These are phyloP conservation scores for Lablab purpureus DNA, from an alignment of 306 rosid genomes.

Conservation along the genomic window DNA sequence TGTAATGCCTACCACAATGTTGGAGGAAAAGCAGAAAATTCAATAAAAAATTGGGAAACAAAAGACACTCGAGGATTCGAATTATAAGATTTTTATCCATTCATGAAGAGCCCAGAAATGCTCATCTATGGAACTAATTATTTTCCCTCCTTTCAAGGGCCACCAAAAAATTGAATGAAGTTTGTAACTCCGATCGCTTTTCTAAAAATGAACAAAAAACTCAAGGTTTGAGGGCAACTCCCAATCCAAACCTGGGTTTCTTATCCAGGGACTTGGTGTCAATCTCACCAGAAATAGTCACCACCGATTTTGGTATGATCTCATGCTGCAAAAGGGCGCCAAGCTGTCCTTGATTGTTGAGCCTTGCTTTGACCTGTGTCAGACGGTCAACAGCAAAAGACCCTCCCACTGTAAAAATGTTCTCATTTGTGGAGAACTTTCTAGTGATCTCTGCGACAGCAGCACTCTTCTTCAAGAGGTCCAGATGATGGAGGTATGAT, in stretches of 20 bases:
- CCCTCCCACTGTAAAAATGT: slow-evolving; percentile 90
- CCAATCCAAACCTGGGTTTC: slow-evolving; percentile 86
- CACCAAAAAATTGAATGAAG: slow-evolving; percentile 68
- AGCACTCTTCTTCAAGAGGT: slow-evolving; percentile 73
- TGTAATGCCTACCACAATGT: slow-evolving; percentile 49
- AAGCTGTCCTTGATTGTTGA: slow-evolving; percentile 84
- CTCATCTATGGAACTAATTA: slow-evolving; percentile 74
- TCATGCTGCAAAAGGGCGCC: slow-evolving; percentile 93
- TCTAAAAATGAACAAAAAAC: slow-evolving; percentile 38
- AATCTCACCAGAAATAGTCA: slow-evolving; percentile 91
- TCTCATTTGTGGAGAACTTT: slow-evolving; percentile 86
- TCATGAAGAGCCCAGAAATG: slow-evolving; percentile 48
- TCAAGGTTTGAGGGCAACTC: slow-evolving; percentile 91
- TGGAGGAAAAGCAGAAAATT: slow-evolving; percentile 38
- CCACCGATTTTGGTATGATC: slow-evolving; percentile 82
- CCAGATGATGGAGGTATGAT: slow-evolving; percentile 81
- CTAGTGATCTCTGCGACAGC: slow-evolving; percentile 82
- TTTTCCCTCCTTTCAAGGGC: slow-evolving; percentile 68
- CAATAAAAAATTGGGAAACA: slow-evolving; percentile 40
- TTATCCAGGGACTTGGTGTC: slow-evolving; percentile 88
- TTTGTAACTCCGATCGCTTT: slow-evolving; percentile 40
- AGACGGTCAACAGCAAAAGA: slow-evolving; percentile 75
- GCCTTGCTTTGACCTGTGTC: slow-evolving; percentile 83
- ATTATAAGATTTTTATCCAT: slow-evolving; percentile 60
- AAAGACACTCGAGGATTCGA: slow-evolving; percentile 42